phyloP scores from a whole-genome alignment of 768 basidiomycete genomes.

The Pholiota microspora region DNA sequence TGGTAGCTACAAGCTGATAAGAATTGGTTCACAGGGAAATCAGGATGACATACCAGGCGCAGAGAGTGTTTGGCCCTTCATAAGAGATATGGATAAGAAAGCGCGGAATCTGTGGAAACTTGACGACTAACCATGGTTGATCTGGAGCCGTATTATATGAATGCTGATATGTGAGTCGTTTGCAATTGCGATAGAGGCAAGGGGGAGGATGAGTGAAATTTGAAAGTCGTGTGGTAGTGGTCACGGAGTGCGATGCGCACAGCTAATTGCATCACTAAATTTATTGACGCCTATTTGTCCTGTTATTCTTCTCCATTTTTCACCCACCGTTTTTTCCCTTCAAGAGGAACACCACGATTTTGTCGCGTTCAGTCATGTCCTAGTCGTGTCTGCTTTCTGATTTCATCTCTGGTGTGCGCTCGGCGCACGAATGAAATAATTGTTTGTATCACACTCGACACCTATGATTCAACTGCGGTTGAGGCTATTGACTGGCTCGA shows the following conservation, averaged over 20 bases:
- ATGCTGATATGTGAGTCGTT: constrained; percentile 1
- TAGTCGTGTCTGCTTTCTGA: too few relatives aligned
- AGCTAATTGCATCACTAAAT: constrained; percentile 19
- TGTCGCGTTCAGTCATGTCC: too few relatives aligned
- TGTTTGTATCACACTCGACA: too few relatives aligned
- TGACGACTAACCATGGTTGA: constrained; percentile 32
- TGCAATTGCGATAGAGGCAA: constrained; percentile 10
- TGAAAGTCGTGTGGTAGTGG: constrained; percentile 16
- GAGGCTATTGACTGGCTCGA: too few relatives aligned
- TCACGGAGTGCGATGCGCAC: constrained; percentile 16
- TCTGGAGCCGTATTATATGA: neutral
- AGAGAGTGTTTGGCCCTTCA: constrained; percentile 84
- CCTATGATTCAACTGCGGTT: too few relatives aligned
- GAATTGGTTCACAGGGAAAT: constrained; percentile 5
- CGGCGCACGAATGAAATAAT: too few relatives aligned
- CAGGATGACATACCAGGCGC: constrained; percentile 56
- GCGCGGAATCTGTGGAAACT: constrained; percentile 8
- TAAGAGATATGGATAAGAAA: constrained; percentile 18
- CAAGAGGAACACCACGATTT: too few relatives aligned
- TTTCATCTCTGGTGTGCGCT: too few relatives aligned
- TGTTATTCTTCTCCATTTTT: constrained; percentile 12
- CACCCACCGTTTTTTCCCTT: neutral
- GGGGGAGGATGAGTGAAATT: constrained; percentile 17
- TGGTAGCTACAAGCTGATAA: constrained; percentile 54
- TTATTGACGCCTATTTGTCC: constrained; percentile 30